A percentile compares a stretch with the other conserved stretches of the same genome.
Evolutionary conservation across 2,329 filamentous ascomycete genomes (phyloP).

Genomic region (Cladosporium sp.): DNA sequence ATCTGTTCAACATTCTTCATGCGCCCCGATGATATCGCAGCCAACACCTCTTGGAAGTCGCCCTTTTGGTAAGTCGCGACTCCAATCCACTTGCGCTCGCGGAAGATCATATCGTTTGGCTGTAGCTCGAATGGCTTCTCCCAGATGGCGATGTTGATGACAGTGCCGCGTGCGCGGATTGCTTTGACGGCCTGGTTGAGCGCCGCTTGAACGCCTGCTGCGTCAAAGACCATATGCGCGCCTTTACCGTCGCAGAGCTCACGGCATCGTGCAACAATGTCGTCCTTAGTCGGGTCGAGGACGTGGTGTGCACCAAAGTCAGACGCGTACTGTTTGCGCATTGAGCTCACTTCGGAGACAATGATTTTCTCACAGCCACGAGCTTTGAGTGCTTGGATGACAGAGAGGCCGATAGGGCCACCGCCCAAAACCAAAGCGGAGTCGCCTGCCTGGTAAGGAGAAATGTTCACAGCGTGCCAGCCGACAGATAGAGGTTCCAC

Average conservation of each 20-base stretch:
- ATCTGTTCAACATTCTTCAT: conserved; percentile 45
- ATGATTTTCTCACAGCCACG: conserved; percentile 52
- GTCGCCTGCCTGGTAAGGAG: conserved; percentile 49
- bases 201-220: conserved; percentile 54
- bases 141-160: conserved; percentile 59
- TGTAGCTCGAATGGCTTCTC: conserved; percentile 52
- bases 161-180: conserved; percentile 51
- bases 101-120: conserved; percentile 55
- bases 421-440: conserved; percentile 53
- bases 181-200: conserved; percentile 52
- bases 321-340: conserved; percentile 51
- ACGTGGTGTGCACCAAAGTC: conserved; percentile 54
- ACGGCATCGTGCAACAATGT: conserved; percentile 47
- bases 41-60: conserved; percentile 52
- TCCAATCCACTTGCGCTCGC: conserved; percentile 54
- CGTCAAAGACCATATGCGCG: conserved; percentile 54
- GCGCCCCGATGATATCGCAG: conserved; percentile 48
- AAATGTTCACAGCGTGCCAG: conserved; percentile 57
- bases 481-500: conserved; percentile 57
- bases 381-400: conserved; percentile 49
- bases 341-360: conserved; percentile 52
- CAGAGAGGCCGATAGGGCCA: conserved; percentile 55
- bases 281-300: conserved; percentile 52
- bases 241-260: conserved; percentile 48
- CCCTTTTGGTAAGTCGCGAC: conserved; percentile 54